Base-by-base conservation (phyloP, 2,329 filamentous ascomycete genomes). In the Plectosphaerella plurivora region DNA sequence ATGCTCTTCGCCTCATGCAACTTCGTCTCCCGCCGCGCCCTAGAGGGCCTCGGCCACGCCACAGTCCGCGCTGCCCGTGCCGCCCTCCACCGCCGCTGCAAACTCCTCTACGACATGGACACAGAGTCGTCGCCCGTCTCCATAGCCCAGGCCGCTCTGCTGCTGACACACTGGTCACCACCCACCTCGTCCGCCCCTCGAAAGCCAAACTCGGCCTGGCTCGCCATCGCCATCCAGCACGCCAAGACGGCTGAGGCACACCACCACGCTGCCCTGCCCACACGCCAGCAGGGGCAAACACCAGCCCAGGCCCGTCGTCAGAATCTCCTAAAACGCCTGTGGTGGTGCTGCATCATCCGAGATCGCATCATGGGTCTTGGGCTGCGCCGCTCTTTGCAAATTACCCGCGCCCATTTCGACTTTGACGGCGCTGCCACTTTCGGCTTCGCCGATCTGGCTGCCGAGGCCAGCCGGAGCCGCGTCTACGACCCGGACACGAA, bases 291-390 rank as follows among this genome's bases (percentile, higher is more conserved):
- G n/a, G 15, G 10, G 7, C n/a, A 18, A 5, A 65, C 67, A 1
- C 8, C 28, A 4, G 56, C 67, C 10, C 63, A 70, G 45, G 57
- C 65, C 10, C 66, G 68, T 55, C 70, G 71, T 54, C 65, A 71
- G 51, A 68, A 70, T 54, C 64, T 69, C 8, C 68, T 75, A 33
- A 81, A 79, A 61, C 67, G 77, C 2, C 62, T 82, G 8, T 81
- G 77, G 77, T 81, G 78, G 77, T 77, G 75, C 53, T 79, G 77
- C 53, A 67, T 81, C 41, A 67, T 81, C 5, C 73, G 78, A 11
- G 78, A 81, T 59, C 70, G 76, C 39, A 74, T 77, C 16, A 57
- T 81, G 24, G 69, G 72, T 4, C 66, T 82, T 9, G 73, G 76
- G 4, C 69, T 80, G 54, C 70, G 77, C n/a, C 70, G 76, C 11